Evolutionary conservation across 257 asterid species (phyloP), one percentile per base, ranked within the genome.

Genomic region (Verbena officinalis): DNA sequence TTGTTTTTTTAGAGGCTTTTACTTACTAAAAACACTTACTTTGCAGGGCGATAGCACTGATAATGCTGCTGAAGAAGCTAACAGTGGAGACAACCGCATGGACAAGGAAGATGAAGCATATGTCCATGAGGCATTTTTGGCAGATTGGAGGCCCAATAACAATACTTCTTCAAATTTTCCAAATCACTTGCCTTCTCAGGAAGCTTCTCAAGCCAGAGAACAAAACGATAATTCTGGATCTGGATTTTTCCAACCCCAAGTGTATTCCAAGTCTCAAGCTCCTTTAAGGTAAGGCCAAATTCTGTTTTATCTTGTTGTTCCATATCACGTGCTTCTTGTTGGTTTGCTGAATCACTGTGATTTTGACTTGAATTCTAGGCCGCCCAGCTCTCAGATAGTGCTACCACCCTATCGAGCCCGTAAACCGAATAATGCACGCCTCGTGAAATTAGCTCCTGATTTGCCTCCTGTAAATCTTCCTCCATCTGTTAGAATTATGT

Each of bases 401-500:
- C 57, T 76, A 58, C 75, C 86, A 53, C 95, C 95, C 48, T 84
- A 88, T 72, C 83, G 96, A 57, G 77, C 84, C 65, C 87, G 93
- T 64, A 88, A 74, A 75, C 54, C 68, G 58, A 88, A 75, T 54
- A 77, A 52, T 46, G 75, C 96, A 44, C 88, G 84, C 64, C 33
- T 94, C 67, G 96, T 94, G 71, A 94, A 83, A 79, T 78, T 94
- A 81, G 96, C 99, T 67, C 97, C 96, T 45, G 88, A 65, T 75
- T 69, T 94, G 72, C 97, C 99, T 72, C 97, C 96, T 12, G 96
- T 94, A 54, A 94, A 90, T 78, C 95, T 94, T 75, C 99, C 99
- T 62, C 96, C 97, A 45, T 88, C 99, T 59, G 99, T 84, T 70
- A 89, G 99, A 48, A 75, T 90, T 60, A 86, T 94, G 75, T 84